These are phyloP conservation scores for Pseudocercospora fuligena DNA, from an alignment of 2,329 filamentous ascomycete species.

Conservation along the genomic window DNA sequence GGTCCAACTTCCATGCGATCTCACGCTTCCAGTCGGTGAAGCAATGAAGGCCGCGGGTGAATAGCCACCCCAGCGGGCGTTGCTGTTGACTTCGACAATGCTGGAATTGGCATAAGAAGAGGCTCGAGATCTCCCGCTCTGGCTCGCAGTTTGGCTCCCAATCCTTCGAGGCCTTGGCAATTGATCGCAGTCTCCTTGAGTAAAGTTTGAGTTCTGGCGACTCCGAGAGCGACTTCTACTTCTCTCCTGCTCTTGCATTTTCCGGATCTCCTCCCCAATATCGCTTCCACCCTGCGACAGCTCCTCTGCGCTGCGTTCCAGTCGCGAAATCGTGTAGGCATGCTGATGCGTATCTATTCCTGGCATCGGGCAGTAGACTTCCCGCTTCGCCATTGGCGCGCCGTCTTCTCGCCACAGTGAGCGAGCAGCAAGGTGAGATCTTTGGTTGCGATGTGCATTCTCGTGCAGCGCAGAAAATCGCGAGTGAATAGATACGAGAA, in stretches of 20 bases:
- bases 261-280: conserved; percentile 77
- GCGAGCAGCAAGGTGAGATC: not conserved
- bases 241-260: conserved; percentile 62
- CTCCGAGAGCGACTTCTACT: conserved; percentile 28
- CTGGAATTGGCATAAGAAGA: conserved; percentile 50
- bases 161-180: conserved; percentile 17
- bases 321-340: conserved; percentile 66
- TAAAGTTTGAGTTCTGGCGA: conserved; percentile 34
- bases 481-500: not conserved
- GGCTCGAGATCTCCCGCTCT: conserved; percentile 61
- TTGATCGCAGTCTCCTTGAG: conserved; percentile 1
- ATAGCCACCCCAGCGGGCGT: conserved; percentile 71
- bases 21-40: conserved; percentile 67
- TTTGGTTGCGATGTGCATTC: not conserved
- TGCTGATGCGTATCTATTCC: conserved; percentile 7
- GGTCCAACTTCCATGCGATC: conserved; percentile 52
- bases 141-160: conserved; percentile 17
- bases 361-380: conserved; percentile 5
- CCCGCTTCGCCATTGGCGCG: conserved; percentile 3
- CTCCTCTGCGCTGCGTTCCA: conserved; percentile 76
- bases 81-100: conserved; percentile 71
- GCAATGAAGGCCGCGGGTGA: conserved; percentile 71
- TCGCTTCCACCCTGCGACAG: conserved; percentile 71
- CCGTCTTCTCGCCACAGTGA: not conserved
- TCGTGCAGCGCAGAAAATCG: not conserved